Conservation (phyloP, 768 basidiomycete genomes). For the Pleurotus citrinopileatus region DNA sequence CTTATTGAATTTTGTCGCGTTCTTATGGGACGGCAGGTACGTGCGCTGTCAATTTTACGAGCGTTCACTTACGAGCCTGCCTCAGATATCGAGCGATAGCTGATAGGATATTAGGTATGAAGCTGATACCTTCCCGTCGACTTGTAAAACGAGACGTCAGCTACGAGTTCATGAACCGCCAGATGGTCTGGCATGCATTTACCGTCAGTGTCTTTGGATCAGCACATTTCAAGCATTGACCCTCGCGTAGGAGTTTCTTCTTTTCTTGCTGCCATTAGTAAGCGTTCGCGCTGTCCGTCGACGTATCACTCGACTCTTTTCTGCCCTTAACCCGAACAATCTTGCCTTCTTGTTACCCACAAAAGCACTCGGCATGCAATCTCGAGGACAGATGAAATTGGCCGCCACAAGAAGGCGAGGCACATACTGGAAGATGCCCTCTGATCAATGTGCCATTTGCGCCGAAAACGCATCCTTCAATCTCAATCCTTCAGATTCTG, state of each 20-base stretch:
- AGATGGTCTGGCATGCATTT: constrained; percentile 99
- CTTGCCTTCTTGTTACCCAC: constrained; percentile 29
- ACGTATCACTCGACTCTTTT: constrained; percentile 38
- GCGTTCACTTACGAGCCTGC: neutral
- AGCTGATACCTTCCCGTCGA: constrained; percentile 66
- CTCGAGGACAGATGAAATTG: constrained; percentile 2
- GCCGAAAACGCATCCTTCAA: constrained; percentile 68
- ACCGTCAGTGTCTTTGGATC: constrained; percentile 59
- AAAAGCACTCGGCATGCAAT: too few relatives aligned
- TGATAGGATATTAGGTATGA: constrained; percentile 75
- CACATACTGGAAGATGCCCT: constrained; percentile 66
- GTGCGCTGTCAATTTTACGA: constrained; percentile 23
- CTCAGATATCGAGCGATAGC: constrained; percentile 80
- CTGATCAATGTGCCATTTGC: constrained; percentile 88
- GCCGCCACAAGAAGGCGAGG: constrained; percentile 35
- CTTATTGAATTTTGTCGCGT: constrained; percentile 75
- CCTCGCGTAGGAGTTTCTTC: constrained; percentile 80
- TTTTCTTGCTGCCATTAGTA: constrained; percentile 88
- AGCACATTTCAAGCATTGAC: constrained; percentile 3
- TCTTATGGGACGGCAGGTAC: constrained; percentile 85
- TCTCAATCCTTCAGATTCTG: constrained; percentile 51
- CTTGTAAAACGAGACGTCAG: constrained; percentile 82
- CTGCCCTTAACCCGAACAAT: constrained; percentile 25
- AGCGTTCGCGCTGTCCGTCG: constrained; percentile 65
- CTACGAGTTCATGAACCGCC: constrained; percentile 99